Base-by-base conservation (phyloP, 2,329 filamentous ascomycete species). In the Ophiocordyceps sinensis region DNA sequence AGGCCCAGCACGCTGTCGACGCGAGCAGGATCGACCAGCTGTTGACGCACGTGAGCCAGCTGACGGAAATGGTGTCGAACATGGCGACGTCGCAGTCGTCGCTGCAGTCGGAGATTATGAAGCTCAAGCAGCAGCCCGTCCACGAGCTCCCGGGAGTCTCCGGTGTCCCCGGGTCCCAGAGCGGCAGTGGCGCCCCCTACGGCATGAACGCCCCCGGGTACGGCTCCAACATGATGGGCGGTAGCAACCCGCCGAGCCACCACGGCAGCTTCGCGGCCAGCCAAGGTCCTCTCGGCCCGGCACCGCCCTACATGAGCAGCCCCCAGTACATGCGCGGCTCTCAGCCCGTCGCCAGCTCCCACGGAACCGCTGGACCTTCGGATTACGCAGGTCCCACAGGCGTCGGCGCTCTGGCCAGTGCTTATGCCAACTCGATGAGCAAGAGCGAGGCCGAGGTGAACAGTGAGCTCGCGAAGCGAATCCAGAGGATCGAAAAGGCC, bases 1-100 rank as follows among this genome's bases (percentile, higher is more conserved):
- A 69, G 47, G 62, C 63, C n/a, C 70, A 71, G 41, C 66, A 68
- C 28, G 57, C 56, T 6, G 63, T 64, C 4, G 72, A 78, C 42
- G 64, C 61, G 41, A 65, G 67, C 48, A 87, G 87, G 69, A 81
- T 88, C 43, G 76, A 83, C 41, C 75, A 84, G 52, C 68, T 89
- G n/a, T 70, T 79, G 8, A 69, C 71, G 13, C 70, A 84, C 28
- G 77, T 85, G 5, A 72, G 71, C 28, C 72, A 75, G 21, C 67
- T 88, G 43, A 74, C 78, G 3, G 75, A 80, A 46, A 84, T 79
- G 36, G 70, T 89, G 21, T 74, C 77, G 32, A 73, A 73, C 12
- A 79, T 89, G 78, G 78, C 78, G 5, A 63, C 74, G 5, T 71
- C 73, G 1, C 83, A 88, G 60, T 63, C 73, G 4, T 72, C 82